A percentile compares a stretch with the other conserved stretches of the same genome.
Conservation (phyloP, 2,329 filamentous ascomycete genomes). For the Chlorencoelia australis region DNA sequence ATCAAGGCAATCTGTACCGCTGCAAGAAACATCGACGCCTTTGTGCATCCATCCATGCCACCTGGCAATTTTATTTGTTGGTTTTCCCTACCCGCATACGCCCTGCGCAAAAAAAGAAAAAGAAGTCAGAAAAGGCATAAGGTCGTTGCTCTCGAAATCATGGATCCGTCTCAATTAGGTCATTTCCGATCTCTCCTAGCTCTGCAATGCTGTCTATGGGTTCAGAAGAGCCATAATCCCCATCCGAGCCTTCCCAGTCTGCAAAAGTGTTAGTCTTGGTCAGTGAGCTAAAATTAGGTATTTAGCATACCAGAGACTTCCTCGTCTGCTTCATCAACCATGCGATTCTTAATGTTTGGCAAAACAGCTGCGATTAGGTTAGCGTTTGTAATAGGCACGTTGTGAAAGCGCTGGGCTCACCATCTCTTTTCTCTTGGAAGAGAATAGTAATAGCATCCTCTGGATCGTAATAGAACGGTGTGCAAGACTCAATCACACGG, state of each 20-base stretch:
- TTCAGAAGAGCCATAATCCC: conserved; percentile 39
- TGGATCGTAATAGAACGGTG: conserved; percentile 15
- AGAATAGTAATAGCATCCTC: conserved; percentile 8
- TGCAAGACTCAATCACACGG: conserved; percentile 17
- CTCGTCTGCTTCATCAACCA: conserved; percentile 30
- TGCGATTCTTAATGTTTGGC: conserved; percentile 20
- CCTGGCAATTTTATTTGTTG: too few relatives aligned
- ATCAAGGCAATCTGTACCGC: too few relatives aligned
- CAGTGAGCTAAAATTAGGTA: neutral
- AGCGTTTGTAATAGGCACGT: neutral
- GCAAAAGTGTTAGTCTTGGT: conserved; percentile 1
- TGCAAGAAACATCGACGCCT: too few relatives aligned
- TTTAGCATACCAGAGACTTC: conserved; percentile 29
- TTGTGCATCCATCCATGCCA: too few relatives aligned
- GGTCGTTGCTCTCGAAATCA: too few relatives aligned
- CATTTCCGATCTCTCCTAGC: too few relatives aligned
- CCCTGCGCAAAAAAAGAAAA: too few relatives aligned
- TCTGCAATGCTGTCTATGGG: conserved; percentile 41
- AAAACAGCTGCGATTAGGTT: conserved; percentile 20
- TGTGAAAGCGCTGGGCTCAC: conserved; percentile 13
- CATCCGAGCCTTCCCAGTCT: conserved; percentile 28
- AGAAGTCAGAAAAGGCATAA: too few relatives aligned
- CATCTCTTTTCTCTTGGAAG: conserved; percentile 11
- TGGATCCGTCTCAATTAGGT: too few relatives aligned
- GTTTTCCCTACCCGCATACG: too few relatives aligned